Evolutionary conservation across 1,284 basidiomycete genomes (phyloP).

Genomic region (Agaricales sp.): DNA sequence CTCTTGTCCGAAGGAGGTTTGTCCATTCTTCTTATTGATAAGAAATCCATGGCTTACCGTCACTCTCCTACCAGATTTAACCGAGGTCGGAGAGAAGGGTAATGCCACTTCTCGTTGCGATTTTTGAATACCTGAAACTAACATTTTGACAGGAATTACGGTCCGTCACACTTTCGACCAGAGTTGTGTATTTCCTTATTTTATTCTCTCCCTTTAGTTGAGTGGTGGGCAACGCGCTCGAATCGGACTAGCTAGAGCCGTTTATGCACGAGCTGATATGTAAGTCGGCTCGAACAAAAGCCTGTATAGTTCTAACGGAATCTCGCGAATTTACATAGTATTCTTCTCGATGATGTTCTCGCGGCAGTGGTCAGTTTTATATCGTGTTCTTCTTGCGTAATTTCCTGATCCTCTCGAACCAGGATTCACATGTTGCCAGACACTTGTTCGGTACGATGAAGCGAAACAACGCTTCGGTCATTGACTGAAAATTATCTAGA

Average conservation of each 20-base stretch:
- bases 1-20: constrained; percentile 64
- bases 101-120: constrained; percentile 6
- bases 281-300: constrained; percentile 14
- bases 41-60: too few species aligned
- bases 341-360: constrained; percentile 43
- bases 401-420: constrained; percentile 11
- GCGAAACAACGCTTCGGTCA: constrained; percentile 2
- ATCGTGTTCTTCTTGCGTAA: constrained; percentile 20
- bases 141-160: constrained; percentile 25
- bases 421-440: constrained; percentile 68
- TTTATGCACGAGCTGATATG: constrained; percentile 36
- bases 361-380: constrained; percentile 36
- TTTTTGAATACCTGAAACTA: too few species aligned
- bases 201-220: constrained; percentile 22
- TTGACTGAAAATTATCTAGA: constrained; percentile 50
- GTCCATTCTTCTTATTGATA: too few species aligned
- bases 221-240: constrained; percentile 60
- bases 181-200: constrained; percentile 1
- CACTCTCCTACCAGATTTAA: too few species aligned
- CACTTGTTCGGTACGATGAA: constrained; percentile 44
- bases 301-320: constrained; percentile 13
- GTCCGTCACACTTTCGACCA: constrained; percentile 14
- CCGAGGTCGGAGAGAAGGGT: constrained; percentile 73
- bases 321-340: constrained; percentile 13
- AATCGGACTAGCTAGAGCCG: constrained; percentile 18